Base-by-base conservation (phyloP, 768 basidiomycete species). In the Mrakia blollopis region DNA sequence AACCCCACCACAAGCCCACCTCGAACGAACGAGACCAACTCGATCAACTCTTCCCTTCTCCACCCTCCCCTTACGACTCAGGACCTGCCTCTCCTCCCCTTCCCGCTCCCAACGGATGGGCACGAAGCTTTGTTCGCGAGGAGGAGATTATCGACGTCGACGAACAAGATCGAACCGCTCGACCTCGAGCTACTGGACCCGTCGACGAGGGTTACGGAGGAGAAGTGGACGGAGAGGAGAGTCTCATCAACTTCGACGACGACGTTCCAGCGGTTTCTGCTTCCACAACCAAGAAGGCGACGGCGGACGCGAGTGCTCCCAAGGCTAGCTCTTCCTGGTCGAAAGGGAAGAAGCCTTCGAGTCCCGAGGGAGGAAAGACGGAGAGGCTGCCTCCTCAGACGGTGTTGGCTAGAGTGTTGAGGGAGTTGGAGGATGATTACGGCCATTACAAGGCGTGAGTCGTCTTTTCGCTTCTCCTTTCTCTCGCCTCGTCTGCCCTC, bases 341-440 rank as follows among this genome's bases (percentile, higher is more conserved):
- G 60, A 28, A 3, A 61, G 71, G 44, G 76, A 72, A 47, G 68
- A 75, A 67, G 57, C 72, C 39, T 35, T 52, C 23, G n/a, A 14
- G 28, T 14, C 61, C 54, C 62, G 75, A 41, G 76, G 70, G 39
- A 71, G 68, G 39, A 54, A 30, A 41, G 30, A 30, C 74, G 73
- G 76, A 78, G 60, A 86, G 86, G 69, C 80, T 92, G 10, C 94
- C 93, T 2, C 91, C 93, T 32, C 95, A 98, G 83, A 94, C 94
- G 0, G 89, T 96, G 18, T 87, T 97, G 5, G 87, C 89, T 39
- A 86, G 91, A 5, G 93, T 97, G 16, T 85, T 98, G 41, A 83
- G 91, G 78, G 93, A 96, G 83, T 86, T 99, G 11, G 96, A 98
- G 82, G 94, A 94, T 78, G 96, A 99, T 82, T 98, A 98, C 81